Base-by-base conservation (phyloP, 164 flowering plant species). In the Hamamelis virginiana region DNA sequence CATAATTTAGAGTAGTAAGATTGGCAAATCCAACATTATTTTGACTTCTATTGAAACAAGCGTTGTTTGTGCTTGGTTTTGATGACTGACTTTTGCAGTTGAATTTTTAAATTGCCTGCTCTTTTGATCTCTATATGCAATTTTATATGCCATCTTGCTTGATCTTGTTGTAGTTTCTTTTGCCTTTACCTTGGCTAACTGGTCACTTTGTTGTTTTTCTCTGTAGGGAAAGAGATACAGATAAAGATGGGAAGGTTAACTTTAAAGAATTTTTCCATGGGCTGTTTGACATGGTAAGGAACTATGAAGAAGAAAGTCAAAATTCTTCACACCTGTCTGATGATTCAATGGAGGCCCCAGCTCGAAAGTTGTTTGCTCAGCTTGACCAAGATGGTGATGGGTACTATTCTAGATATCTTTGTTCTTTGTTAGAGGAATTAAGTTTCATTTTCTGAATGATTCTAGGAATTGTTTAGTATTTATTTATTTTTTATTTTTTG, bases 181-280 rank as follows among this genome's bases (percentile, higher is more conserved):
- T 48, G 4, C 64, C 53, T 28, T 45, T 18, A 9, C 56, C 44
- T 53, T 25, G 23, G 23, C 67, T 48, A 22, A 65, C 43, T 71
- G 18, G 38, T 41, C n/a, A 44, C 47, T 66, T 66, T 60, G 18
- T 9, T 41, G 28, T 5, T 66, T 70, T 33, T 27, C 52, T 71
- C 38, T 55, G 21, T 69, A 95, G 98, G 81, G 98, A 95, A 80
- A 82, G 97, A 75, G 99, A 95, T 76, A 78, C 90, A 13, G 92
- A 95, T 72, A 89, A 77, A 84, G 99, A 95, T 83, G 98, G 97
- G 58, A 91, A 87, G 83, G 69, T 95, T 14, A 84, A 86, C 78
- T 95, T 91, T 68, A 78, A 91, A 58, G 99, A 95, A 72, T 95
- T 95, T 75, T 95, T 90, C 56, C 97, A 91, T 73, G 98, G 99